phyloP scores from a whole-genome alignment of 495 filamentous ascomycete species.

The Annulohypoxylon bovei region DNA sequence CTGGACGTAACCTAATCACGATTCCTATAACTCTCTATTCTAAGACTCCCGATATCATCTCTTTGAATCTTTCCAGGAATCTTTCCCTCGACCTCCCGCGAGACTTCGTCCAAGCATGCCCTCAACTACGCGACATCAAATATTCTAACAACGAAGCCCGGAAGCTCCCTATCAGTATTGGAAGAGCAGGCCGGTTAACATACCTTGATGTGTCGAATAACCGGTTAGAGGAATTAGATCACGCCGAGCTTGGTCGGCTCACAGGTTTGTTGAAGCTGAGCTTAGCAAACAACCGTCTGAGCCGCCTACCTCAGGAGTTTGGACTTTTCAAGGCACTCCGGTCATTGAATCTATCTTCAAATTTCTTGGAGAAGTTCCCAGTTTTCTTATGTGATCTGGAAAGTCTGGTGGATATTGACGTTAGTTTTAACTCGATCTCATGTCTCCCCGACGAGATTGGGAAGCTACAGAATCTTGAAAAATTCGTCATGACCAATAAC shows the following conservation, averaged over 20 bases:
- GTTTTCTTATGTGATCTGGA: slow-evolving; percentile 82
- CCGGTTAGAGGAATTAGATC: slow-evolving; percentile 82
- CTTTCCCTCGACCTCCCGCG: slow-evolving; percentile 91
- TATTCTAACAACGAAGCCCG: slow-evolving; percentile 91
- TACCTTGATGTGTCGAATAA: slow-evolving; percentile 97
- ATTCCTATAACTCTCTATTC: slow-evolving; percentile 95
- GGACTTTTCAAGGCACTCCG: slow-evolving; percentile 77
- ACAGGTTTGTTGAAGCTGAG: slow-evolving; percentile 87
- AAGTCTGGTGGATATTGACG: slow-evolving; percentile 89
- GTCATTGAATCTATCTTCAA: slow-evolving; percentile 90
- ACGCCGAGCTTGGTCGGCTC: slow-evolving; percentile 70
- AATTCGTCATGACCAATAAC: slow-evolving; percentile 96
- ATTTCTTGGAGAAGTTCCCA: slow-evolving; percentile 86
- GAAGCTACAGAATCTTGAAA: slow-evolving; percentile 78
- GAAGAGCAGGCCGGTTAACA: slow-evolving; percentile 81
- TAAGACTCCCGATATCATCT: slow-evolving; percentile 91
- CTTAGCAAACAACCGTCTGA: slow-evolving; percentile 90
- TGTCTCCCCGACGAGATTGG: slow-evolving; percentile 80
- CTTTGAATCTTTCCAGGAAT: slow-evolving; percentile 91
- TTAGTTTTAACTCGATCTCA: slow-evolving; percentile 94
- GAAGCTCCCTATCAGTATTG: slow-evolving; percentile 84
- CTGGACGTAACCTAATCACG: slow-evolving; percentile 89
- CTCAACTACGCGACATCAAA: slow-evolving; percentile 91
- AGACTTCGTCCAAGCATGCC: slow-evolving; percentile 95
- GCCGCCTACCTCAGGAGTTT: slow-evolving; percentile 80